Percentiles rank a stretch among this genome's conserved stretches.
These are phyloP conservation scores for Leptographium lundbergii DNA, from an alignment of 2,329 filamentous ascomycete genomes.

Conservation along the genomic window DNA sequence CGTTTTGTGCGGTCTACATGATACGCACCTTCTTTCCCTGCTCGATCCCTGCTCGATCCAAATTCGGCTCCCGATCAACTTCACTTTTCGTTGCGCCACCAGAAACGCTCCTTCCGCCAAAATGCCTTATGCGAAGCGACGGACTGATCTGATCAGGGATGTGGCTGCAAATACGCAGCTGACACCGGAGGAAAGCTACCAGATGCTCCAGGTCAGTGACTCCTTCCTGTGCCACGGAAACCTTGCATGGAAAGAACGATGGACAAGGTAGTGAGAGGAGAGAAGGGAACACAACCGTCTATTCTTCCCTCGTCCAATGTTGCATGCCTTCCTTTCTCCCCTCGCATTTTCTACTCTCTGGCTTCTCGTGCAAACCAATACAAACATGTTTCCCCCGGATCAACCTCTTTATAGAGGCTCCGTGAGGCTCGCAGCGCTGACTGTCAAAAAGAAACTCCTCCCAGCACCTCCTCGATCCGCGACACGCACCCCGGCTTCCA, in stretches of 20 bases:
- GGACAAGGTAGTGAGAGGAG: background rate
- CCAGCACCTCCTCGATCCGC: slow-evolving; percentile 17
- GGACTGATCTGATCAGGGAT: slow-evolving; percentile 29
- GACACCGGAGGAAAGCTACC: slow-evolving; percentile 27
- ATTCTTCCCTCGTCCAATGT: background rate
- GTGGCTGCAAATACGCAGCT: slow-evolving; percentile 31
- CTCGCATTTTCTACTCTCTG: background rate
- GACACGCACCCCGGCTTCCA: slow-evolving; percentile 14
- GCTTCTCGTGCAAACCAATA: background rate
- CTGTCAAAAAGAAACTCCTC: slow-evolving; percentile 20
- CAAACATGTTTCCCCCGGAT: background rate
- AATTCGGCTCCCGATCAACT: background rate
- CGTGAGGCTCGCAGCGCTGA: slow-evolving; percentile 6
- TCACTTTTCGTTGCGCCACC: background rate
- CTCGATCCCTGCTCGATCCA: background rate
- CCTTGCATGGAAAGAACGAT: background rate
- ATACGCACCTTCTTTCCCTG: slow-evolving; percentile 3
- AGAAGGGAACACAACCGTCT: background rate
- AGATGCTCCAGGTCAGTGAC: slow-evolving; percentile 28
- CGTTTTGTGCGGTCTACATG: slow-evolving; percentile 3
- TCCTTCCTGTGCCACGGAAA: slow-evolving; percentile 6
- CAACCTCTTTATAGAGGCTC: background rate
- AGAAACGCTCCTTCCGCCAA: background rate
- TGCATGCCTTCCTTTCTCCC: background rate
- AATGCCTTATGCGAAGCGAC: slow-evolving; percentile 25